Base-by-base conservation (phyloP, 495 filamentous ascomycete species). In the Xylaria longipes region DNA sequence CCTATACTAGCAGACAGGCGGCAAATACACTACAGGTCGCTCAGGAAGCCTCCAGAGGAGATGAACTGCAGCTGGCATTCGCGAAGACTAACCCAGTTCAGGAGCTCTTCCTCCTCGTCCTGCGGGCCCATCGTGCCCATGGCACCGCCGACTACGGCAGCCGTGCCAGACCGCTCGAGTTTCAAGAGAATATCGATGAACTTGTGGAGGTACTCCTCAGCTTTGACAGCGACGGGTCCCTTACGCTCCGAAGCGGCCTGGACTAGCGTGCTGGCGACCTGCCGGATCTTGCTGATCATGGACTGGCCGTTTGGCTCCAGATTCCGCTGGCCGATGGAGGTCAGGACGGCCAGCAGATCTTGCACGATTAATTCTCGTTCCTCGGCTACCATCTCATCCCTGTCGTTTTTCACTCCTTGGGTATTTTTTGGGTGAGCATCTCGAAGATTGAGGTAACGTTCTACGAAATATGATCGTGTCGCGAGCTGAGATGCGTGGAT, bases 261-360 rank as follows among this genome's bases (percentile, higher is more conserved):
- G 41, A 95, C 86, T 2, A 97, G 84, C 0, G 92, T 94, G 15
- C 88, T 90, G 25, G 93, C 93, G 52, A 97, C 88, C 78, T 91
- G 89, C 61, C 92, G 89, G 75, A 95, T 90, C 82, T 91, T 91
- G 77, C 84, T 82, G 76, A 89, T 89, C 61, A 95, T 89, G 61
- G 90, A 92, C 54, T 86, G 87, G 22, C 89, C 91, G 75, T 94
- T 95, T 2, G 94, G 91, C 78, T 96, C 93, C 85, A 95, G 91
- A 78, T 93, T 92, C 58, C 92, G 86, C 81, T 93, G 90, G 65
- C 89, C 90, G 75, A 97, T 91, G 39, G 87, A 91, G 17, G 83
- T 83, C 12, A 97, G 79, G 9, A 95, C 88, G 0, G 87, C 80
- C 5, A 95, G 84, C 0, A 97, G 85, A 76, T 92, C 89, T 58